Evolutionary conservation across 2,329 filamentous ascomycete genomes (phyloP).

Genomic region (Metarhizium sp.): DNA sequence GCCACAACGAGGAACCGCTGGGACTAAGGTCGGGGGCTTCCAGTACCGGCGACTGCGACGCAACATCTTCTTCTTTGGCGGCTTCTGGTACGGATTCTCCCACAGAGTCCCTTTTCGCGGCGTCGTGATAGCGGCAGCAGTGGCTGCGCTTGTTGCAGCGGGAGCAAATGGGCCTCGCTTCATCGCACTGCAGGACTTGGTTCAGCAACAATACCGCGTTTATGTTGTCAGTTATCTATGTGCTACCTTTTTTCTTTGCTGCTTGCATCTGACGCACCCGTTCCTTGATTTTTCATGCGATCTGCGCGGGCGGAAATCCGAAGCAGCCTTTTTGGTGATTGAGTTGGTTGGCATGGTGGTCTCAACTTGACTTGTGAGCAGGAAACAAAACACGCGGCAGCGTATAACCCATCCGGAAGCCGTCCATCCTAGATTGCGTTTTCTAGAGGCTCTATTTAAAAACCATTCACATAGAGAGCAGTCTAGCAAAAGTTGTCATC

Average conservation of each 20-base stretch:
- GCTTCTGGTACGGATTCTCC: not conserved
- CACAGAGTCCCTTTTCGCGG: not conserved
- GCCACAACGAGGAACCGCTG: not conserved
- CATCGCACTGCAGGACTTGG: slow-evolving; percentile 21
- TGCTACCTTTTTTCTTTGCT: slow-evolving; percentile 24
- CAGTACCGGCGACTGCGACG: not conserved
- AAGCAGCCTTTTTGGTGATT: not conserved
- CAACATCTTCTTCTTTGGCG: not conserved
- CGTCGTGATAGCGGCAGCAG: slow-evolving; percentile 18
- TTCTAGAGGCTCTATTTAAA: too few species aligned
- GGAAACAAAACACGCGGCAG: too few species aligned
- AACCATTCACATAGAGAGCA: too few species aligned
- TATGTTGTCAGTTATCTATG: not conserved
- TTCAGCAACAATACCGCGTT: not conserved
- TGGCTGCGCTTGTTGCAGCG: slow-evolving; percentile 21
- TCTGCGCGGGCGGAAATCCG: slow-evolving; percentile 4
- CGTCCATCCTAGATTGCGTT: too few species aligned
- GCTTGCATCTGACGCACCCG: slow-evolving; percentile 24
- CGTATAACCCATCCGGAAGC: too few species aligned
- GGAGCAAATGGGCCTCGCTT: slow-evolving; percentile 21
- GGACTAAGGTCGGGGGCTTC: not conserved
- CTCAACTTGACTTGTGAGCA: not conserved
- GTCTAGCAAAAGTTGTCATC: too few species aligned
- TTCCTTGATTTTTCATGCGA: slow-evolving; percentile 23
- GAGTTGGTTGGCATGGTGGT: not conserved